Evolutionary conservation across 2,329 filamentous ascomycete genomes (phyloP).

Genomic region (Akanthomyces dipterigenus): DNA sequence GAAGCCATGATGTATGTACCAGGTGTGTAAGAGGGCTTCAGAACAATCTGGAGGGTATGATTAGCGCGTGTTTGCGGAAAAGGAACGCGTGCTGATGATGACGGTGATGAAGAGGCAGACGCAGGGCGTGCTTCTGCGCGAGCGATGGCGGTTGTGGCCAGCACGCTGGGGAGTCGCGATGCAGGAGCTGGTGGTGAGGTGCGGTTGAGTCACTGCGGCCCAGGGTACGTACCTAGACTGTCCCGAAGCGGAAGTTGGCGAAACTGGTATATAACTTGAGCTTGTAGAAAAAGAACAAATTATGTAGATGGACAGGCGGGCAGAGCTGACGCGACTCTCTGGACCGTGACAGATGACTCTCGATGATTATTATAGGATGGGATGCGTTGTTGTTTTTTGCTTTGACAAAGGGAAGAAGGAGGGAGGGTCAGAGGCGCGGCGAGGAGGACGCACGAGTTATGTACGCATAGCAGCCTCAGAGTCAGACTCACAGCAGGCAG

Average conservation of each 20-base stretch:
- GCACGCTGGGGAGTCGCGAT: not conserved
- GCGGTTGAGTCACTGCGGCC: constrained; percentile 11
- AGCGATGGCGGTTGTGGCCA: constrained; percentile 16
- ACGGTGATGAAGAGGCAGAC: constrained; percentile 17
- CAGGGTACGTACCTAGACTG: constrained; percentile 11
- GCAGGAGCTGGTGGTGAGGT: not conserved
- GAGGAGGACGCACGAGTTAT: constrained; percentile 15
- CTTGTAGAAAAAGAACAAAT: not conserved
- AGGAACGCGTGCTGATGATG: constrained; percentile 17
- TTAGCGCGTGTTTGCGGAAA: not conserved
- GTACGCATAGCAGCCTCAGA: constrained; percentile 1
- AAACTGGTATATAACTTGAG: constrained; percentile 7
- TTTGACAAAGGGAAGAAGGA: constrained; percentile 29
- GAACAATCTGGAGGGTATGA: constrained; percentile 26
- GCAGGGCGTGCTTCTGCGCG: constrained; percentile 19
- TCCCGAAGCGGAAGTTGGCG: constrained; percentile 9
- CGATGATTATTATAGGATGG: constrained; percentile 43
- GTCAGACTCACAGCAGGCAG: not conserved
- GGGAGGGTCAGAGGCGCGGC: constrained; percentile 26
- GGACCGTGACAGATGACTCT: constrained; percentile 56
- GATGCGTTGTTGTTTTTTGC: constrained; percentile 44
- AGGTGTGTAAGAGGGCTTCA: constrained; percentile 34
- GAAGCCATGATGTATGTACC: constrained; percentile 53
- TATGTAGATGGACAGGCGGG: constrained; percentile 26
- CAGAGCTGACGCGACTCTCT: constrained; percentile 50